A percentile compares a stretch with the other conserved stretches of the same genome.
phyloP scores from a whole-genome alignment of 306 rosid genomes.

The Medicago arabica region DNA sequence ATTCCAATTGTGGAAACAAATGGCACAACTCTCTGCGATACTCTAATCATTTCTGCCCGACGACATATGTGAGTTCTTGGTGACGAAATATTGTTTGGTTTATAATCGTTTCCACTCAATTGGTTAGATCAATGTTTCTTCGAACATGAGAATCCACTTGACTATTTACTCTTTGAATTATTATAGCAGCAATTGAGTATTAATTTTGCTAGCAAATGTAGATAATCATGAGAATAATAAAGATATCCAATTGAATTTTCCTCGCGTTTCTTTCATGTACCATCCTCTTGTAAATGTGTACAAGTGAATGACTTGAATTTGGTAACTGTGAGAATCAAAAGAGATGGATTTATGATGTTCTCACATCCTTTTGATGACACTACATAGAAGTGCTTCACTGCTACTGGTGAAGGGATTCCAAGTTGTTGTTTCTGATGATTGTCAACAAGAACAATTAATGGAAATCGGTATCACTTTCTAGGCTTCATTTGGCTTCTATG shows the following conservation, averaged over 20 bases:
- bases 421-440: constrained; percentile 43
- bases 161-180: too few species aligned
- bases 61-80: too few species aligned
- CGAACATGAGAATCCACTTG: too few species aligned
- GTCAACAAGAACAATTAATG: constrained; percentile 34
- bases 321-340: constrained; percentile 42
- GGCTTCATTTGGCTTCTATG: constrained; percentile 55
- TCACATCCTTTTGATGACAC: constrained; percentile 30
- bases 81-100: too few species aligned
- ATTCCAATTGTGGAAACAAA: too few species aligned
- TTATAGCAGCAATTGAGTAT: too few species aligned
- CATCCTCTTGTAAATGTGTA: constrained; percentile 54
- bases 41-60: too few species aligned
- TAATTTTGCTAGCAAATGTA: too few species aligned
- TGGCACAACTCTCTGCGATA: too few species aligned
- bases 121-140: too few species aligned
- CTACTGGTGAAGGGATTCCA: constrained; percentile 43
- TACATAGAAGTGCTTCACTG: constrained; percentile 40
- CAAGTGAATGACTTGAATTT: constrained; percentile 49
- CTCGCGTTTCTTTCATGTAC: background rate
- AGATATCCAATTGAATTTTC: background rate
- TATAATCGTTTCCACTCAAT: too few species aligned
- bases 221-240: too few species aligned
- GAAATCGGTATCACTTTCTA: constrained; percentile 45
- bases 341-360: constrained; percentile 46